Base-by-base conservation (phyloP, 768 basidiomycete genomes). In the Termitomyces sp. region DNA sequence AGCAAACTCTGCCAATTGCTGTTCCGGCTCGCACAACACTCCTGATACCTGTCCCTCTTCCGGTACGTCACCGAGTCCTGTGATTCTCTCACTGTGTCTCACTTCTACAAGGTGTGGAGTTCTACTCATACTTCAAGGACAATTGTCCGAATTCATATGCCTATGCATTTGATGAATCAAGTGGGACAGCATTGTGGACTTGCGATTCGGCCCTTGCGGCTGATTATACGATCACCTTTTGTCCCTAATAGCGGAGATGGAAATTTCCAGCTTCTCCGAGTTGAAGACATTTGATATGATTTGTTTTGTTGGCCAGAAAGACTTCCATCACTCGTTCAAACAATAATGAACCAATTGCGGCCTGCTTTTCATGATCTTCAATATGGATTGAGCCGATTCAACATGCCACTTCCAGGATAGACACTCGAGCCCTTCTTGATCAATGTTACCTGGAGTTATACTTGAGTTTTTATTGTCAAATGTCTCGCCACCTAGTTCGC, bases 81-180 rank as follows among this genome's bases (percentile, higher is more conserved):
- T 32, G 59, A 55, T 63, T 46, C 31, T 51, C 49, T 50, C 25
- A 12, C 17, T 34, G 49, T 52, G 15, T 29, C 53, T 49, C 5
- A 51, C 52, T 51, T 57, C 49, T 12, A 36, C 10, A 38, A 70
- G 70, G 71, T 53, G 71, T 72, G 32, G 64, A 60, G 8, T 69
- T 56, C 64, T 70, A 68, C 59, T 60, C 60, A 37, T 72, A 69
- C 55, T 72, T 72, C 69, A 71, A 71, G 50, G 57, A 29, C 59
- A 70, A 69, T 57, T 71, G 70, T 50, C 69, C 69, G 36, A 67
- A 62, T 32, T 67, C 78, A 1, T 81, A 81, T 51, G 80, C 72
- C 0, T 83, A 80, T 62, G 78, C 81, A 3, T 83, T 70, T 65
- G 82, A 83, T 63, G 81, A 83, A 68, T 65, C 69, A 34, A 75